Percentiles rank a stretch among this genome's conserved stretches.
phyloP scores from a whole-genome alignment of 129 eudicot species.

The Helianthus annuus region DNA sequence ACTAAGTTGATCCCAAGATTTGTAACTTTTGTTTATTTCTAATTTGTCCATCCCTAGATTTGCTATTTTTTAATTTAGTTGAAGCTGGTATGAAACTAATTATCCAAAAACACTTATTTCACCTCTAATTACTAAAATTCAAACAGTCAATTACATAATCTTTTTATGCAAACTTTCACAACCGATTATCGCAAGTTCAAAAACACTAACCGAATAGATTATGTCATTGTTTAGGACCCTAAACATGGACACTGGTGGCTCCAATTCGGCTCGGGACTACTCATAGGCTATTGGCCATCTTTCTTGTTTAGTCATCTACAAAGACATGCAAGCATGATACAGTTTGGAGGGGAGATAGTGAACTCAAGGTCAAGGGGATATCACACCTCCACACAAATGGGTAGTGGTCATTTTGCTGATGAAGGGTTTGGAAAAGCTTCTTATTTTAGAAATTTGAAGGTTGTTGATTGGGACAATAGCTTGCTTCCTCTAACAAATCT shows the following conservation, averaged over 20 bases:
- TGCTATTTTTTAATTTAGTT: no score
- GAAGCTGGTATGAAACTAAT: no score
- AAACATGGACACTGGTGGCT: conserved; percentile 99
- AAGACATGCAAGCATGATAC: conserved; percentile 91
- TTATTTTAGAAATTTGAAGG: conserved; percentile 83
- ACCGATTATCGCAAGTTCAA: not conserved
- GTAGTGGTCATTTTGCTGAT: conserved; percentile 91
- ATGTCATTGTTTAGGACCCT: conserved; percentile 65
- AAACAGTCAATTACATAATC: not conserved
- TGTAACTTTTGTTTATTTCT: not conserved
- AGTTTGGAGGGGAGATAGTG: conserved; percentile 96
- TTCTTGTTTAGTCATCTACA: conserved; percentile 79
- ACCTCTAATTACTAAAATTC: no score
- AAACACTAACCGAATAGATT: not conserved
- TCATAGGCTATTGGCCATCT: conserved; percentile 95
- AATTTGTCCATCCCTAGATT: not conserved
- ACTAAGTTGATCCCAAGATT: conserved; percentile 23
- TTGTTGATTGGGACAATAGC: conserved; percentile 93
- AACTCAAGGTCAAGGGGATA: conserved; percentile 70
- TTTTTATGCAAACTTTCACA: not conserved
- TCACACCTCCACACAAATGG: conserved; percentile 98
- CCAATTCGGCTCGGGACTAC: conserved; percentile 74
- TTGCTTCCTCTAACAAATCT: conserved; percentile 80
- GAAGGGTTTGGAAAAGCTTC: conserved; percentile 96
- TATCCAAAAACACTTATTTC: no score